Base-by-base conservation (phyloP, 345 rosid species). In the Noccaea caerulescens region DNA sequence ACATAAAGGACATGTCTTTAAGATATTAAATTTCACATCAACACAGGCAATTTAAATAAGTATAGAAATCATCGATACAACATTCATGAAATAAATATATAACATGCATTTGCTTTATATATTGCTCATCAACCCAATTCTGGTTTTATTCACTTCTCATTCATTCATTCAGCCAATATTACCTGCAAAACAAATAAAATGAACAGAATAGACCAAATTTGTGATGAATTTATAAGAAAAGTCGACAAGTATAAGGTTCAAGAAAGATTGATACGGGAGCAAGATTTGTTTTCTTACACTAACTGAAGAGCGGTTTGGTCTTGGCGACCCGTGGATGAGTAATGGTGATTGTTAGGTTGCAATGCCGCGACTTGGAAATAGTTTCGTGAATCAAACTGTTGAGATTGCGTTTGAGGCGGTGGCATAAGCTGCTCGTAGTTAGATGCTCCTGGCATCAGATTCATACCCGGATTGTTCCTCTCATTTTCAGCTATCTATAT, bases 261-360 rank as follows among this genome's bases (percentile, higher is more conserved):
- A 27, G 30, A 27, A 27, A 27, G 30, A 27, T 27, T 18, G 8
- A 18, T 70, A 0, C 30, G 30, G 4, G 27, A 49, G 13, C 32
- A 36, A 44, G 18, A 13, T 34, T 34, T 42, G 50, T 36, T 44
- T 44, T 18, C 91, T 85, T 83, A 93, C 94, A 80, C 94, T 79
- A 93, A 76, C 81, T 87, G 97, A 73, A 93, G 92, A 38, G 90
- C 81, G 79, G 90, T 90, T 72, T 84, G 93, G 79, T 88, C 93
- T 58, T 84, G 87, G 42, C 83, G 86, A 25, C 47, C 54, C 0
- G 49, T 7, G 23, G 79, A 44, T 13, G 86, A 72, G 76, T 83
- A 86, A 49, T 82, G 86, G 44, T 77, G 76, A 79, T 85, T 78
- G 66, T 82, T 69, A 68, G 96, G 89, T 72, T 87, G 95, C 77